Conservation (phyloP, 78 protist species). For the Chrysochromulina parva region DNA sequence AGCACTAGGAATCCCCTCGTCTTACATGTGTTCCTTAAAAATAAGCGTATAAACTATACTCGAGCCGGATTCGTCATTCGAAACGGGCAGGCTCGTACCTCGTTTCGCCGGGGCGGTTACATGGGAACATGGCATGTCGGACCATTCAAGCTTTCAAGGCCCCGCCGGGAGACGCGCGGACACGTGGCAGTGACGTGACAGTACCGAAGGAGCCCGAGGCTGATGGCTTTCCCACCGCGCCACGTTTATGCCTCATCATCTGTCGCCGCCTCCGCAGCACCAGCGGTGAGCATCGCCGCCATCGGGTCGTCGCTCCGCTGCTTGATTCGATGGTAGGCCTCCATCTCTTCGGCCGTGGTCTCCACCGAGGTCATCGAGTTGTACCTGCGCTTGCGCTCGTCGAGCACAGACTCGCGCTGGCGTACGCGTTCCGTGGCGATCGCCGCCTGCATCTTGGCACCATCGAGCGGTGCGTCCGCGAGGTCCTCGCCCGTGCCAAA, state of each 20-base stretch:
- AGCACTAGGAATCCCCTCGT: too few relatives aligned
- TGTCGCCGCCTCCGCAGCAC: not conserved
- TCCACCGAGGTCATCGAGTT: conserved; percentile 13
- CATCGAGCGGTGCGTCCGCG: not conserved
- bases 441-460: not conserved
- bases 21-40: too few relatives aligned
- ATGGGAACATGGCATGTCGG: too few relatives aligned
- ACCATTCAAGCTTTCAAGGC: too few relatives aligned
- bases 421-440: not conserved
- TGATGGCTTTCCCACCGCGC: too few relatives aligned
- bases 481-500: not conserved
- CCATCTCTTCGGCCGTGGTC: conserved; percentile 21
- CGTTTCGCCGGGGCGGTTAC: too few relatives aligned
- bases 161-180: too few relatives aligned
- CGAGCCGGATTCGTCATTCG: too few relatives aligned
- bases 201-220: too few relatives aligned
- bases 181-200: too few relatives aligned
- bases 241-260: not conserved
- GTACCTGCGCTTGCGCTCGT: conserved; percentile 25
- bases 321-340: not conserved
- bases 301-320: conserved; percentile 14
- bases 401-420: not conserved
- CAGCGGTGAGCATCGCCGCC: not conserved
- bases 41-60: too few relatives aligned
- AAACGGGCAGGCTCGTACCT: too few relatives aligned